A percentile compares a stretch with the other conserved stretches of the same genome.
Evolutionary conservation across 352 stramenopile genomes (phyloP).

Genomic region (Saprolegnia diclina): DNA sequence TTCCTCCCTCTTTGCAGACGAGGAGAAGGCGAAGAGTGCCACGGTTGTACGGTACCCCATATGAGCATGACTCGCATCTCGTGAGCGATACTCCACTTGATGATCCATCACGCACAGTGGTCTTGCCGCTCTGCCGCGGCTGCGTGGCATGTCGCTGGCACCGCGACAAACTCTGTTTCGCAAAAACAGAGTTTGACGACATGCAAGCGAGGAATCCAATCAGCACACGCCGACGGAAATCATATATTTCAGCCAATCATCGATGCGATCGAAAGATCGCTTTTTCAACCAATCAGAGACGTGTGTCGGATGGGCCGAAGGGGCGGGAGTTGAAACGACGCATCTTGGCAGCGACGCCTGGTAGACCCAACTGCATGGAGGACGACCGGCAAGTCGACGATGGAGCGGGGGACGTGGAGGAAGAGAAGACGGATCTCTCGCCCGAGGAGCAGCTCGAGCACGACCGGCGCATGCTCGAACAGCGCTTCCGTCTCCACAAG

Average conservation of each 20-base stretch:
- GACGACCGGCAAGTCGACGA: neutral
- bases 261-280: neutral
- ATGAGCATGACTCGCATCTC: too few species aligned
- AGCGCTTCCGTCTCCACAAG: conserved; percentile 75
- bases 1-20: neutral
- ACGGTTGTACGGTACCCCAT: neutral
- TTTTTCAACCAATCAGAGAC: neutral
- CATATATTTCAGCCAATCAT: neutral
- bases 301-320: neutral
- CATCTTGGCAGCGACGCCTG: neutral
- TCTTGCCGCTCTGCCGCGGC: too few species aligned
- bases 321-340: neutral
- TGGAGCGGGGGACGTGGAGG: neutral
- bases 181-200: too few species aligned
- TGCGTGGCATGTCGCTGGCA: too few species aligned
- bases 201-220: neutral
- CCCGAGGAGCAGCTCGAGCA: conserved; percentile 27
- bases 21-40: neutral
- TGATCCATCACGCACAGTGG: too few species aligned
- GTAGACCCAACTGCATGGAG: neutral
- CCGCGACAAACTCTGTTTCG: too few species aligned
- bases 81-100: too few species aligned
- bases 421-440: neutral
- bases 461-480: conserved; percentile 34
- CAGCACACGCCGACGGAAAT: neutral